Evolutionary conservation across 1,284 basidiomycete species (phyloP), one percentile per base, ranked within the genome.

Genomic region (Trichosporon ovoides): DNA sequence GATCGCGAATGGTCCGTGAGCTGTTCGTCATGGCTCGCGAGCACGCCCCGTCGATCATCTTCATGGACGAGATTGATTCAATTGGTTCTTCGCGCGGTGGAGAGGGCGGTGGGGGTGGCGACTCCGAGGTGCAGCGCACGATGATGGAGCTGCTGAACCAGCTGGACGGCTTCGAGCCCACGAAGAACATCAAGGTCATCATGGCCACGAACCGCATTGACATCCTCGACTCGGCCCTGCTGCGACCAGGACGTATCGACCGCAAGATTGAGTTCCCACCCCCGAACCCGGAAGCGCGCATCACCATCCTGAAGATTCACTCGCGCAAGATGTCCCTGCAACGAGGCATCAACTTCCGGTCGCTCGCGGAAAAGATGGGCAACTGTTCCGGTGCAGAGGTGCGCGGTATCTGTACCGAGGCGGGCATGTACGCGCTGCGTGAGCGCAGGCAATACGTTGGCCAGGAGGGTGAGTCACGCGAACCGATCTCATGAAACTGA

Each of bases 21-120:
- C 79, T 98, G 56, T 98, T 98, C 81, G 92, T 98, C 64, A 98
- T 98, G 95, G 95, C 96, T 2, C 80, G 94, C 65, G 95, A 98
- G 77, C 94, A 98, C 74, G 95, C 95, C 24, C 95, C 96, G n/a
- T 90, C 88, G 75, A 98, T 98, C 80, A 96, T 98, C 74, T 98
- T 98, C 81, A 98, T 98, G 92, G 95, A 98, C 79, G 95, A 98
- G 78, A 98, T 98, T 67, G 95, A 98, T 79, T 94, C 91, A 20
- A 98, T 98, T 70, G 95, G 95, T 55, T 91, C 88, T 61, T 93
- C 90, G 57, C 81, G 95, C 73, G 92, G 93, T 22, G 91, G 93
- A 68, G 86, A 89, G 66, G 89, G 89, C 24, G 89, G 90, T 0
- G 86, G 88, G 46, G 87, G 89, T 37, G 87, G 89, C 36, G 95